Evolutionary conservation across 306 rosid genomes (phyloP).

Genomic region (Cicer pinnatifidum): DNA sequence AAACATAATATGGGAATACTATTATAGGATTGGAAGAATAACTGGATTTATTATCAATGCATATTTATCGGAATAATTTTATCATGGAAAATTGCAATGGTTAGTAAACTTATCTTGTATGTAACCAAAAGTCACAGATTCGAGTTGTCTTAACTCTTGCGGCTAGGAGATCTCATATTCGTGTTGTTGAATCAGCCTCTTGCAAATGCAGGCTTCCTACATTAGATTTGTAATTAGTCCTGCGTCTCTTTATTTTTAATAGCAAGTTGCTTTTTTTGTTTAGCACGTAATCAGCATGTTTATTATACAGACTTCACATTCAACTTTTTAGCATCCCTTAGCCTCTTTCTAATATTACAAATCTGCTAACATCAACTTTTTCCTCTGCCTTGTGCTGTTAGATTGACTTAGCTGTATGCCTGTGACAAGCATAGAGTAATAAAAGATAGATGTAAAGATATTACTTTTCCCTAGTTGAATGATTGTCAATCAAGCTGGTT

Average conservation of each 20-base stretch:
- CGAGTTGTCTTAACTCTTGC: neutral
- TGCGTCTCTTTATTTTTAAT: neutral
- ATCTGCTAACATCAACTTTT: neutral
- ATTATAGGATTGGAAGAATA: neutral
- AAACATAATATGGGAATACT: conserved; percentile 4
- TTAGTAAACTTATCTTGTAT: neutral
- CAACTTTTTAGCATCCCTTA: neutral
- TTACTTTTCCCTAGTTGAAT: conserved; percentile 3
- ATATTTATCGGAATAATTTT: neutral
- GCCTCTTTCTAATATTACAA: conserved; percentile 5
- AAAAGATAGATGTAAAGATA: conserved; percentile 19
- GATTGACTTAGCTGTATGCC: conserved; percentile 2
- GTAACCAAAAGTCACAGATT: neutral
- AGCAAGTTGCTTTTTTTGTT: neutral
- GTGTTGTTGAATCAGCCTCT: neutral
- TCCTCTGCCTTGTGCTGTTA: neutral
- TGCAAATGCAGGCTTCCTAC: conserved; percentile 10
- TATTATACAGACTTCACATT: neutral
- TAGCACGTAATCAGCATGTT: neutral
- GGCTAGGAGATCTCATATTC: neutral
- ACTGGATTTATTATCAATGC: neutral
- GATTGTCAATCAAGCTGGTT: neutral
- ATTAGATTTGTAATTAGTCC: neutral
- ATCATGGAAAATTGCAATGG: conserved; percentile 1
- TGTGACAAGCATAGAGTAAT: neutral